Base-by-base conservation (phyloP, 176 grass and related monocot genomes). In the Tillandsia leiboldiana region DNA sequence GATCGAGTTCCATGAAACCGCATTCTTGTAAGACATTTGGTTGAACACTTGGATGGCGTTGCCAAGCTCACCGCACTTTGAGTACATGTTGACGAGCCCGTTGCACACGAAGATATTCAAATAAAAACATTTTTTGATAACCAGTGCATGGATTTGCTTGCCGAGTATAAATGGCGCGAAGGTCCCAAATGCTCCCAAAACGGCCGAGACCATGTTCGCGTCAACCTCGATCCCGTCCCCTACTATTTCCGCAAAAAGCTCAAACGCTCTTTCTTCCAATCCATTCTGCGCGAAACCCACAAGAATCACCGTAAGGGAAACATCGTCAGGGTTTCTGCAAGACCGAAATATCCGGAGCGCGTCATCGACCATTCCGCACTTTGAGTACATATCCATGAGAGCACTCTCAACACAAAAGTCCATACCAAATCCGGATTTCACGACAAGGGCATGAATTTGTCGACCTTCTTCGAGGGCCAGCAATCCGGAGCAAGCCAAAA, bases 341-440 rank as follows among this genome's bases (percentile, higher is more conserved):
- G 79, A 78, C 5, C 78, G 69, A 51, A 92, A 92, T n/a, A 97
- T 49, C 10, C 70, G 70, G 27, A 97, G 77, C 4, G 86, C 84
- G 56, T 90, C 93, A 26, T 90, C 83, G 82, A 90, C 92, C 14
- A 80, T 73, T n/a, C 86, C 81, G 9, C 89, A 97, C 72, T 97
- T 97, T 10, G 89, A 92, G 53, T 92, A 97, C 68, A 92, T 67
- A 23, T 92, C 93, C 93, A 97, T 92, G 73, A 97, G 77, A 42
- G 62, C 84, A 50, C 93, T 85, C 72, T 83, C 70, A 9, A 97
- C 81, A 58, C 71, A 78, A 11, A 97, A 85, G 49, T 92, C 87
- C 20, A 53, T 26, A 3, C 23, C 81, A 12, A 85, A 68, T 13
- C 86, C 93, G 58, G 82, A 81, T 73, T 92, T 92, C 24, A 92